Evolutionary conservation across 176 grass and related monocot species (phyloP).

Genomic region (Eleusine coracana): DNA sequence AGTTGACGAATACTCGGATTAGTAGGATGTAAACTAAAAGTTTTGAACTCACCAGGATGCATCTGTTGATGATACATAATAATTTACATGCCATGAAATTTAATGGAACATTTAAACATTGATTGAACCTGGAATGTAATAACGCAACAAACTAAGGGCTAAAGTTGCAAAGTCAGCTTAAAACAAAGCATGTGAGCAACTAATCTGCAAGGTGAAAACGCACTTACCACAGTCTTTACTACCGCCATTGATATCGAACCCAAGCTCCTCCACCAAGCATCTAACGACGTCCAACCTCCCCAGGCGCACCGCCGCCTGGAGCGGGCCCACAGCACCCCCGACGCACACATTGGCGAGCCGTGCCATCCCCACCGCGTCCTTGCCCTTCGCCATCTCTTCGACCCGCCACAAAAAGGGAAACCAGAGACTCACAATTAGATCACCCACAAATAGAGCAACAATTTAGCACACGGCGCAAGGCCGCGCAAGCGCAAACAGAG

Average conservation of each 20-base stretch:
- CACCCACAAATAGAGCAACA: neutral
- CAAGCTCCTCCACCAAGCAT: slow-evolving; percentile 47
- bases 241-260: slow-evolving; percentile 36
- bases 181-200: neutral
- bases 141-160: too few relatives aligned
- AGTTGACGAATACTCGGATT: neutral
- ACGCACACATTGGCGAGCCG: slow-evolving; percentile 24
- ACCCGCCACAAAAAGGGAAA: neutral
- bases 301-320: slow-evolving; percentile 38
- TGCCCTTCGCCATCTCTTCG: slow-evolving; percentile 43
- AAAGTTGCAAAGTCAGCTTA: too few relatives aligned
- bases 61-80: neutral
- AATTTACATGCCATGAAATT: neutral
- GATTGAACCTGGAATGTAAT: too few relatives aligned
- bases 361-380: slow-evolving; percentile 33
- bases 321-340: neutral
- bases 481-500: neutral
- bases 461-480: neutral
- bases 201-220: too few relatives aligned
- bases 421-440: neutral
- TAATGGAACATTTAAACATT: neutral
- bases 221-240: slow-evolving; percentile 24
- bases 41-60: neutral
- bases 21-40: too few relatives aligned
- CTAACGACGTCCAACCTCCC: slow-evolving; percentile 34